Evolutionary conservation across 345 rosid species (phyloP), one percentile per base, ranked within the genome.

Genomic region (Populus tremula): DNA sequence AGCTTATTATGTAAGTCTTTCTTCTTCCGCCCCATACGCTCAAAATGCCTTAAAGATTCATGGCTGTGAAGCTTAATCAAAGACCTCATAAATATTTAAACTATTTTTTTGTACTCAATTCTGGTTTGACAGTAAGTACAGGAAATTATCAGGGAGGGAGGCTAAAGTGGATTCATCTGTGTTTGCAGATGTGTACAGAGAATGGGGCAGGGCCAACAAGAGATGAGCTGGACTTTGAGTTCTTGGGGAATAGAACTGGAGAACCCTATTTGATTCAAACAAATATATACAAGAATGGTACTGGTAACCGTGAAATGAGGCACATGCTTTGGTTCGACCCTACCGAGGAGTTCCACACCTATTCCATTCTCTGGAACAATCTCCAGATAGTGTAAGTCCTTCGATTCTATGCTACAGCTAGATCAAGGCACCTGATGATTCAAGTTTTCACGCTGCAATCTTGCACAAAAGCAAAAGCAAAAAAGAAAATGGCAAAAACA

Each of bases 251-350:
- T 53, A 89, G 98, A 80, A 92, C 86, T 4, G 98, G 99, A 31
- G 75, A 96, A 33, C 99, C 99, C 0, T 96, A 93, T 73, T 71
- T 96, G 67, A 87, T 96, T 38, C 99, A 96, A 73, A 96, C 99
- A 70, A 96, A 96, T 79, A 87, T 96, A 39, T 96, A 84, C 83
- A 96, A 96, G 78, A 90, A 92, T 64, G 99, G 99, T n/a, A 89
- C 88, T 33, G 99, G 99, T 2, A 67, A 71, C 38, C 89, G 99
- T 8, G 99, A 95, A 85, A 95, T 95, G 99, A 84, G 98, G 74
- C 98, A 95, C 87, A 67, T 82, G 71, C 96, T 95, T 13, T 95
- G 99, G 98, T 96, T 96, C 82, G 99, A 96, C 74, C 98, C 98
- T 16, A 96, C 99, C 11, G 86, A 84, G 78, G 99, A 92, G 0